phyloP scores from a whole-genome alignment of 495 filamentous ascomycete species.

The Cetradonia linearis region DNA sequence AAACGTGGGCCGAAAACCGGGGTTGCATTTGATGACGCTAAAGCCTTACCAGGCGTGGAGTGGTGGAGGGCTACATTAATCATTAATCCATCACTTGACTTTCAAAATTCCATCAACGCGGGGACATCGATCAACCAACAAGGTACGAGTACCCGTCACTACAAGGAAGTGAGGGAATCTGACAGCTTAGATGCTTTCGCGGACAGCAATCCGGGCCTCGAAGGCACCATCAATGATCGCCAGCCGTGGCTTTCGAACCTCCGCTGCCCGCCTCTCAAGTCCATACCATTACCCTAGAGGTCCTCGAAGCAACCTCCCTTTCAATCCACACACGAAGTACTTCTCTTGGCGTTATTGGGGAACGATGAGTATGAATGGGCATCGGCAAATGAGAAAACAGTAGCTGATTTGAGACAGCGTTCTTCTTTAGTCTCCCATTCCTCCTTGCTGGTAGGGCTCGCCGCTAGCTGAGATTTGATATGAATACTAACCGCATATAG shows the following conservation, averaged over 20 bases:
- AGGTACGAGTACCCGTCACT: slow-evolving; percentile 5
- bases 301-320: slow-evolving; percentile 85
- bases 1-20: background rate
- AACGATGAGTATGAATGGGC: slow-evolving; percentile 51
- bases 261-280: slow-evolving; percentile 71
- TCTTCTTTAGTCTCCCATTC: slow-evolving; percentile 74
- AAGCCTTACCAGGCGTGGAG: slow-evolving; percentile 12
- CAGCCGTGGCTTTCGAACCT: slow-evolving; percentile 91
- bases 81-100: background rate
- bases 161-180: no score
- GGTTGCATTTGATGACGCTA: slow-evolving; percentile 13
- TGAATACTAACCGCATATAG: slow-evolving; percentile 33
- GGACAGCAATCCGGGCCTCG: slow-evolving; percentile 62
- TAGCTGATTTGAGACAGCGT: slow-evolving; percentile 41
- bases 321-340: slow-evolving; percentile 82
- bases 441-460: slow-evolving; percentile 63
- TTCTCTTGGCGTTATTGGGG: slow-evolving; percentile 76
- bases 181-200: slow-evolving; percentile 66
- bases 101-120: background rate
- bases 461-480: slow-evolving; percentile 1
- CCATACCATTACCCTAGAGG: slow-evolving; percentile 98
- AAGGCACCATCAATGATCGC: slow-evolving; percentile 54
- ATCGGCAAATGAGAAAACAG: slow-evolving; percentile 17
- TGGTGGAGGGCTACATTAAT: background rate
- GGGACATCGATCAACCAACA: background rate